Evolutionary conservation across 1,284 basidiomycete genomes (phyloP), one percentile per base, ranked within the genome.

Genomic region (Tilletiopsis washingtonensis): DNA sequence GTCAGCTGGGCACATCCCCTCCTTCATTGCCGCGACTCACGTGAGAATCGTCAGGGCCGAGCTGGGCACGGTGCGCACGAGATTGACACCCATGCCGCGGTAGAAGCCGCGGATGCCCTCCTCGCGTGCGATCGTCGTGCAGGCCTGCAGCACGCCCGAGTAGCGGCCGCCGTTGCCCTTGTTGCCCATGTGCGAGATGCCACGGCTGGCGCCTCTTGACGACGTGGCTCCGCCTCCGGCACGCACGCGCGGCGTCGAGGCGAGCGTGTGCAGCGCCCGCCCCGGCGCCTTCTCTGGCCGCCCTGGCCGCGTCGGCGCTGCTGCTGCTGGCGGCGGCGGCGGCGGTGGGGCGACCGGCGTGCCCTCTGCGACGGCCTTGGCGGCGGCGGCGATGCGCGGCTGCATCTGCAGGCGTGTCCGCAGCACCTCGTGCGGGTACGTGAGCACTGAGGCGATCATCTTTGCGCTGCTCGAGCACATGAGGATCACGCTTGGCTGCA

Each of bases 391-490:
- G 7, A 27, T 36, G 3, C 47, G 17, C 1, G 63, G 64, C 40
- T 69, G 66, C 68, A 72, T 72, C 54, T 72, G 70, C 26, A 72
- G 43, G 5, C 67, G 40, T 1, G 70, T 73, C 24, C 70, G 47
- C 41, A 73, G 38, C 9, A 73, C 70, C 50, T 73, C 70, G 51
- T 73, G 70, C 19, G 70, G 70, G 40, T 73, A 73, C 1, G 70
- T 73, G 19, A 66, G 61, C 1, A 71, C 55, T 20, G 56, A 60
- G 2, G 70, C 70, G 15, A 73, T 64, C 70, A 73, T 73, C 58
- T 73, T 73, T 11, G 68, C 67, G 9, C 53, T 58, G 36, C 65
- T 63, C 34, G 58, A 62, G 56, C 70, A 72, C 19, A 60, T 19
- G 42, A 72, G 38, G 24, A 72, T 72, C 11, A 49, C 54, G 3